A percentile compares a stretch with the other conserved stretches of the same genome.
Conservation (phyloP, 2,329 filamentous ascomycete genomes). For the Fusarium xyrophilum region DNA sequence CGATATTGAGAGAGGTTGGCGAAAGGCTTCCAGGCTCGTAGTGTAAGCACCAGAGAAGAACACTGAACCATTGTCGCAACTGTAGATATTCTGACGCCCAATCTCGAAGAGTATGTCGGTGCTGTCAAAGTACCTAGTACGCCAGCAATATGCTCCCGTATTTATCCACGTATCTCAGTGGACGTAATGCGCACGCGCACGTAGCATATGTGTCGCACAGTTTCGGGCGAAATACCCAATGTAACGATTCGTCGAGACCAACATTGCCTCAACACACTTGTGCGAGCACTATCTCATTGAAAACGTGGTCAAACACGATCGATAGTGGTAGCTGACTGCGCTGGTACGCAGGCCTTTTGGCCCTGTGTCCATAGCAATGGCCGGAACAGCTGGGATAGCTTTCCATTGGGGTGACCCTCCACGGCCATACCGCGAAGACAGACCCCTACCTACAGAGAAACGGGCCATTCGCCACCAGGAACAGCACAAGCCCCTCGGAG, state of each 20-base stretch:
- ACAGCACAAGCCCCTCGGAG: conserved; percentile 4
- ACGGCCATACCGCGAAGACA: conserved; percentile 22
- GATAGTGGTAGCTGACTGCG: conserved; percentile 22
- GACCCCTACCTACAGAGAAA: conserved; percentile 28
- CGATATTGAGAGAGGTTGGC: neutral
- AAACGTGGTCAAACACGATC: conserved; percentile 21
- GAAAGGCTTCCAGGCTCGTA: neutral
- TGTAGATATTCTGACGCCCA: neutral
- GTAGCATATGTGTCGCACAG: conserved; percentile 34
- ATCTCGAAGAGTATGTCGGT: neutral
- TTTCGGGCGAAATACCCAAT: conserved; percentile 18
- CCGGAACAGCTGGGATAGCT: conserved; percentile 6
- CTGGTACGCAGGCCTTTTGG: conserved; percentile 13
- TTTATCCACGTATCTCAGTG: conserved; percentile 8
- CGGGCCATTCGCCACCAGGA: conserved; percentile 26
- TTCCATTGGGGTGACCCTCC: conserved; percentile 12
- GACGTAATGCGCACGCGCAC: conserved; percentile 7
- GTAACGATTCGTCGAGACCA: conserved; percentile 23
- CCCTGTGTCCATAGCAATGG: conserved; percentile 15
- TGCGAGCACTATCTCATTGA: conserved; percentile 37
- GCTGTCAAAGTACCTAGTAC: neutral
- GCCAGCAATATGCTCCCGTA: conserved; percentile 7
- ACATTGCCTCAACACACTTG: conserved; percentile 34
- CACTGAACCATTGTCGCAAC: neutral
- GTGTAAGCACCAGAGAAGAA: neutral